Conservation (phyloP, 352 stramenopile genomes). For the Aphanomyces euteiches region DNA sequence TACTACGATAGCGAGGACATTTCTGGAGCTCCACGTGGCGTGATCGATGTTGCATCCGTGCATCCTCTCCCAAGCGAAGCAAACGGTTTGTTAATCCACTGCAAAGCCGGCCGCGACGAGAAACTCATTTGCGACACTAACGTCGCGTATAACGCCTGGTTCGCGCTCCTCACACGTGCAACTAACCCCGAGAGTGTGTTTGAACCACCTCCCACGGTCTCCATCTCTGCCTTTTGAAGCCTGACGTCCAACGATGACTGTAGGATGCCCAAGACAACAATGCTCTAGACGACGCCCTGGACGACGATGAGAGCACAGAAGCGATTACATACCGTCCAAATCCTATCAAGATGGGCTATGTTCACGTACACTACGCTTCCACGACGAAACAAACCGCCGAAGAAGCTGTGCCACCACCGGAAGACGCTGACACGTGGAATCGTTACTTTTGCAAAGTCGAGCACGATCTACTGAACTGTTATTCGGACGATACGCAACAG, state of each 20-base stretch:
- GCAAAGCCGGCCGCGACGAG: conserved; percentile 63
- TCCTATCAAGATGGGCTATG: conserved; percentile 27
- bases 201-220: conserved; percentile 38
- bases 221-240: conserved; percentile 58
- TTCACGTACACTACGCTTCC: conserved; percentile 19
- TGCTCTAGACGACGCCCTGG: background rate
- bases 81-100: conserved; percentile 69
- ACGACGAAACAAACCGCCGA: background rate
- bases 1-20: conserved; percentile 83
- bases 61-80: conserved; percentile 65
- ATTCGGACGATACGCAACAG: conserved; percentile 17
- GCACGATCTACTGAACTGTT: conserved; percentile 22
- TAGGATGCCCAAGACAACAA: background rate
- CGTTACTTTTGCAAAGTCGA: conserved; percentile 26
- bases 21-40: conserved; percentile 48
- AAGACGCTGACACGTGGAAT: conserved; percentile 18
- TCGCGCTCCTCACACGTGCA: conserved; percentile 61
- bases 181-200: conserved; percentile 49
- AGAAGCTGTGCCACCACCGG: conserved; percentile 1
- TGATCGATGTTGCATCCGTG: conserved; percentile 69
- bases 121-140: conserved; percentile 73
- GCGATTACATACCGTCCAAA: conserved; percentile 13
- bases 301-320: background rate
- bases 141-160: conserved; percentile 72
- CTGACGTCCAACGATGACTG: too few species aligned